Base-by-base conservation (phyloP, 352 stramenopile species). In the Phytophthora kernoviae region DNA sequence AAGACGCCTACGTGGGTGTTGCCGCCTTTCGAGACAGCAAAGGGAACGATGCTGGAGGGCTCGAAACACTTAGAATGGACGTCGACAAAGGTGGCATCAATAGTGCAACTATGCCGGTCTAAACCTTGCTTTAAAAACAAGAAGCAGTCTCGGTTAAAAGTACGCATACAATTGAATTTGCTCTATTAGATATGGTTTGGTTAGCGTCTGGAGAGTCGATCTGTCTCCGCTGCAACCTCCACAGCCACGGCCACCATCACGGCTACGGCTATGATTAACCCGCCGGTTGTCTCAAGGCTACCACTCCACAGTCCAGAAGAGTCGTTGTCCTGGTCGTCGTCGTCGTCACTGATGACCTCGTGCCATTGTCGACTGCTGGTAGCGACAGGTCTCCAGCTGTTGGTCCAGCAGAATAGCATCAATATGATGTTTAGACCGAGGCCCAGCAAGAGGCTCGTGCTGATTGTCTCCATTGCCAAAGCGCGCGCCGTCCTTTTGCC, bases 41-140 rank as follows among this genome's bases (percentile, higher is more conserved):
- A 22, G 61, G 54, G 24, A 69, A 69, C 27, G 61, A 69, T 48
- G 61, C 61, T 30, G 61, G 61, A 5, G 54, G 61, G n/a, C 61
- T 65, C 17, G 47, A 69, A 26, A 14, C 37, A 7, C 26, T 69
- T 11, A 48, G 54, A 5, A 42, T 59, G 45, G 48, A 20, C 1
- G 22, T 59, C 48, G 61, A 68, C 24, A 58, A 58, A 37, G 54
- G 60, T 10, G 47, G 46, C n/a, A 9, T 56, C 21, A 60, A 69
- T 17, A 60, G 54, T 10, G 40, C 41, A 34, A 17, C 54, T 18
- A 17, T 40, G 2, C 33, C 42, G 27, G 54, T 36, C 10, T 64
- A 62, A 48, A 36, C 17, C n/a, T n/a, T n/a, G n/a, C n/a, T n/a
- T n/a, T n/a, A n/a, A n/a, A n/a, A n/a, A n/a, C n/a, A n/a, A n/a